Evolutionary conservation across 2,329 filamentous ascomycete species (phyloP), one percentile per base, ranked within the genome.

Genomic region (Drechmeria coniospora): DNA sequence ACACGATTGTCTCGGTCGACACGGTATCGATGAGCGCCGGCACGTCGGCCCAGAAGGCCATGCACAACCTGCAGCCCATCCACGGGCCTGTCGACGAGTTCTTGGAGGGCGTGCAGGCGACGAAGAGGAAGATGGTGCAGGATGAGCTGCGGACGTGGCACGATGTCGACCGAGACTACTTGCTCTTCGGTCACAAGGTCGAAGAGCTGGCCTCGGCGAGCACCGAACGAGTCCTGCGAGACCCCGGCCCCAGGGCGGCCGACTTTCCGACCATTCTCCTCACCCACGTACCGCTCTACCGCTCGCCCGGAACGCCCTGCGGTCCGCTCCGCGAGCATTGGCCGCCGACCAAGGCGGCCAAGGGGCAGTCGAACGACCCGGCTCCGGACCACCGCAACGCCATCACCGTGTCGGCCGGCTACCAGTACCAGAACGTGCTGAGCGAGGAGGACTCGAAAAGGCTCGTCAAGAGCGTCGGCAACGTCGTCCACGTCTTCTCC

Each of bases 401-500:
- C 15, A 80, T 98, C 33, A 66, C 67, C 3, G 73, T 98, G 11
- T 59, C 69, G 8, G 65, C 63, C 11, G 90, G 90, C 10, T 94
- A 94, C 46, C 90, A 98, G 50, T 98, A 98, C 46, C 87, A 95
- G 50, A 98, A 94, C 42, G 87, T 94, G 3, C 68, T 98, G 15
- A 79, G 68, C 27, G 71, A 77, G 27, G 64, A 70, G 2, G 73
- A 94, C 39, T 90, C 86, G 1, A 64, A 73, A 25, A 73, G 75
- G 28, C 60, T 98, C 21, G 59, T 93, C 23, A 66, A 76, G 33
- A 80, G 75, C 36, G 63, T 93, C 19, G 84, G 83, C 19, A 81
- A 90, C 35, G 71, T 95, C 9, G 65, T 72, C 3, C 79, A 90
- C 38, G 79, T 86, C 23, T 98, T 95, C 47, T 93, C 84, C 0